phyloP scores from a whole-genome alignment of 805 yeast species.

The Candida multigemmis region DNA sequence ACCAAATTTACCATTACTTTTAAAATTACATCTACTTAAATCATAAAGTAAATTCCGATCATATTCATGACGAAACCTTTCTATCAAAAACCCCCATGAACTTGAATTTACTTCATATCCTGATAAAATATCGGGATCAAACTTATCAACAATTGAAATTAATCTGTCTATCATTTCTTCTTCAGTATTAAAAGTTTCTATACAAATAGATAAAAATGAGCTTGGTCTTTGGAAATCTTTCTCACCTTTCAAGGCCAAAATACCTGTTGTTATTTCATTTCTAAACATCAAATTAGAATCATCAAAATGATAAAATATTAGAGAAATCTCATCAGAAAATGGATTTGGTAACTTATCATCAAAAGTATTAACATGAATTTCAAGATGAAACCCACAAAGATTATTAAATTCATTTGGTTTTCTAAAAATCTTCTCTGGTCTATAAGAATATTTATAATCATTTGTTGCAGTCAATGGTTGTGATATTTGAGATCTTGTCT shows the following conservation, averaged over 20 bases:
- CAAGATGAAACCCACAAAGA: slow-evolving; percentile 55
- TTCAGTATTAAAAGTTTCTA: slow-evolving; percentile 29
- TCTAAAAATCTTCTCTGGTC: slow-evolving; percentile 19
- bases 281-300: slow-evolving; percentile 15
- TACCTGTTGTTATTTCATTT: slow-evolving; percentile 7
- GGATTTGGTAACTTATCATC: slow-evolving; percentile 57
- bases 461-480: slow-evolving; percentile 32
- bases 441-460: slow-evolving; percentile 30
- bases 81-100: slow-evolving; percentile 88
- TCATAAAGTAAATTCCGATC: slow-evolving; percentile 48
- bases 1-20: slow-evolving; percentile 43
- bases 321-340: slow-evolving; percentile 40
- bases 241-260: slow-evolving; percentile 6
- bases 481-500: slow-evolving; percentile 42
- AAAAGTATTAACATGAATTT: slow-evolving; percentile 56
- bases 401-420: slow-evolving; percentile 33
- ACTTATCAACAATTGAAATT: slow-evolving; percentile 41
- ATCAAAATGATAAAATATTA: slow-evolving; percentile 59
- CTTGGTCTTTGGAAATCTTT: slow-evolving; percentile 5
- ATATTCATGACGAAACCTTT: slow-evolving; percentile 40
- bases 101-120: slow-evolving; percentile 76
- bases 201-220: neutral
- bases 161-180: slow-evolving; percentile 47
- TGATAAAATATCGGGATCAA: slow-evolving; percentile 82
- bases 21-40: slow-evolving; percentile 49